These are phyloP conservation scores for Asterionellopsis glacialis DNA, from an alignment of 108 stramenopile species.

Conservation along the genomic window DNA sequence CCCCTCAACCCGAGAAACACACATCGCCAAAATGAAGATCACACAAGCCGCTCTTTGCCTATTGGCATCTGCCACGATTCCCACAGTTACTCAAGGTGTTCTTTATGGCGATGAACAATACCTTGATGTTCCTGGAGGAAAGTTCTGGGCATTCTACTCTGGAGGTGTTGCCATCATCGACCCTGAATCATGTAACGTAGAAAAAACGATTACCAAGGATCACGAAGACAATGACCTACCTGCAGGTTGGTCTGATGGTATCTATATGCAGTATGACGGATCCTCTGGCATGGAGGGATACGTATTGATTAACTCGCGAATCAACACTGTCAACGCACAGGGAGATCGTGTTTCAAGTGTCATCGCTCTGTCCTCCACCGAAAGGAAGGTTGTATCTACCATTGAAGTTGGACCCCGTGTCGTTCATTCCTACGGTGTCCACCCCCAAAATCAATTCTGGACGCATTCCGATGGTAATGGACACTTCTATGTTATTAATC, in stretches of 20 bases:
- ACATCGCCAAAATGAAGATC: too few relatives aligned
- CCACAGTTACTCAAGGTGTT: conserved; percentile 1
- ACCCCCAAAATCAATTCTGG: conserved; percentile 11
- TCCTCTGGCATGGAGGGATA: conserved; percentile 6
- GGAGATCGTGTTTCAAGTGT: conserved; percentile 1
- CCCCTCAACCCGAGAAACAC: too few relatives aligned
- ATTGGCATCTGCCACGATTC: too few relatives aligned
- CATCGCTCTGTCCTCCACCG: neutral
- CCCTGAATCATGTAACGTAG: conserved; percentile 12
- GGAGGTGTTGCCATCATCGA: conserved; percentile 12
- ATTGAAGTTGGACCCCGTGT: conserved; percentile 10
- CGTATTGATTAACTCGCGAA: conserved; percentile 4
- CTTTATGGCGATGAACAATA: conserved; percentile 19
- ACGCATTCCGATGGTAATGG: conserved; percentile 19
- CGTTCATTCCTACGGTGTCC: conserved; percentile 15
- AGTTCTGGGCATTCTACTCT: conserved; percentile 17
- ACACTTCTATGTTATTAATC: conserved; percentile 12
- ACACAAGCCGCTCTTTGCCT: too few relatives aligned
- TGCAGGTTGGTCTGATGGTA: conserved; percentile 2
- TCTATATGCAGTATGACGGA: conserved; percentile 12
- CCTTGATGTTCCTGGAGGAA: conserved; percentile 10
- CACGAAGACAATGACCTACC: conserved; percentile 8
- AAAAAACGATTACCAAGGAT: conserved; percentile 11
- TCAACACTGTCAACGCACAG: conserved; percentile 2
- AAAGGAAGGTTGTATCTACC: neutral